These are phyloP conservation scores for Coniosporium apollinis DNA, from an alignment of 495 filamentous ascomycete genomes.

Conservation along the genomic window DNA sequence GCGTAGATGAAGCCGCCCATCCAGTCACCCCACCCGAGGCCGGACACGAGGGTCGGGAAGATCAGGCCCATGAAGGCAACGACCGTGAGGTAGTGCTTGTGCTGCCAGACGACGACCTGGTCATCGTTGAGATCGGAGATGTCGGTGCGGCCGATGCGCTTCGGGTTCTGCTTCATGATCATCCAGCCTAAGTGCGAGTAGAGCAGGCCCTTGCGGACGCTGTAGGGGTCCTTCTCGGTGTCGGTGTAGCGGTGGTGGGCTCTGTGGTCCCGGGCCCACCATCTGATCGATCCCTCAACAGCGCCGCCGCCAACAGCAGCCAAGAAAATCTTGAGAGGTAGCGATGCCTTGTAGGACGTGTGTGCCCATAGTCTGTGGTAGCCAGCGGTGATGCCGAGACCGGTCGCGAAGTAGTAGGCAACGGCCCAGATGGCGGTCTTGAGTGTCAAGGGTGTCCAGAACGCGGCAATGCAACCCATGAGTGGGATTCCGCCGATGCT, in stretches of 20 bases:
- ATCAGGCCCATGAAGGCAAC: slow-evolving; percentile 76
- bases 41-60: slow-evolving; percentile 69
- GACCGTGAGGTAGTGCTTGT: slow-evolving; percentile 81
- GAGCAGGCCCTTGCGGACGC: slow-evolving; percentile 89
- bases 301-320: slow-evolving; percentile 86
- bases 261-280: slow-evolving; percentile 95
- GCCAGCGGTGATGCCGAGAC: slow-evolving; percentile 75
- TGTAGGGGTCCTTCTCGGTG: slow-evolving; percentile 97
- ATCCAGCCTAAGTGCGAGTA: slow-evolving; percentile 88
- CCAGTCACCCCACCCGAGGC: slow-evolving; percentile 82
- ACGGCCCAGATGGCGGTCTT: slow-evolving; percentile 72
- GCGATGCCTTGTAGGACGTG: slow-evolving; percentile 76
- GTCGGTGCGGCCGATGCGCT: slow-evolving; percentile 67
- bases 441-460: slow-evolving; percentile 62
- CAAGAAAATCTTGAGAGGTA: slow-evolving; percentile 82
- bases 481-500: slow-evolving; percentile 78
- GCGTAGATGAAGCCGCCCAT: slow-evolving; percentile 84
- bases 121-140: slow-evolving; percentile 95
- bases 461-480: slow-evolving; percentile 54
- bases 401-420: slow-evolving; percentile 81
- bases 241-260: slow-evolving; percentile 99
- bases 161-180: slow-evolving; percentile 35
- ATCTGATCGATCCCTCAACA: slow-evolving; percentile 88
- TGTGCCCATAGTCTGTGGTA: slow-evolving; percentile 84
- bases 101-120: slow-evolving; percentile 84